These are phyloP conservation scores for Entelexis paramagnoliae DNA, from an alignment of 1,139 yeast species.

Conservation along the genomic window DNA sequence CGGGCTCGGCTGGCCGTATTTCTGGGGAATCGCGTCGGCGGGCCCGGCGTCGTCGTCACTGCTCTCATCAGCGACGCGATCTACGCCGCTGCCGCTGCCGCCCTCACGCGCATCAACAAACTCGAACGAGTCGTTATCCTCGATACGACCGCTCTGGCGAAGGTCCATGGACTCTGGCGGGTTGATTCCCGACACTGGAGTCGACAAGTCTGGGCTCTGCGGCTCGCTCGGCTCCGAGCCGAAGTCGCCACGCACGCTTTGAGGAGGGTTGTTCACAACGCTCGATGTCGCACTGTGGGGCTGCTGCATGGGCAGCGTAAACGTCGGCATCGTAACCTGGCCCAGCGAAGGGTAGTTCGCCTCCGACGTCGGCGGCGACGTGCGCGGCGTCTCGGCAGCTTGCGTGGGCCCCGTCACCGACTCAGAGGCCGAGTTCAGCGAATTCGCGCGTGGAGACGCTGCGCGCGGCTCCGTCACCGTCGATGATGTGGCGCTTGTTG, in stretches of 20 bases:
- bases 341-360: constrained; percentile 16
- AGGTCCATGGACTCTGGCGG: neutral
- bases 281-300: constrained; percentile 83
- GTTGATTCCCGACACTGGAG: neutral
- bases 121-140: constrained; percentile 28
- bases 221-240: constrained; percentile 34
- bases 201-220: constrained; percentile 13
- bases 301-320: constrained; percentile 41
- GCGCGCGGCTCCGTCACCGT: constrained; percentile 43
- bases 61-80: constrained; percentile 38
- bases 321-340: constrained; percentile 21
- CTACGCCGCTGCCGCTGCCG: neutral
- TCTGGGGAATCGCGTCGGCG: constrained; percentile 24
- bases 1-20: constrained; percentile 11
- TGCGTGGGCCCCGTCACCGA: constrained; percentile 18
- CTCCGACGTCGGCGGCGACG: constrained; percentile 46
- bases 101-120: constrained; percentile 29
- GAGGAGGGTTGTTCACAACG: constrained; percentile 83
- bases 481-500: constrained; percentile 26
- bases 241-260: constrained; percentile 73
- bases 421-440: constrained; percentile 29
- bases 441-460: constrained; percentile 35
- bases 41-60: constrained; percentile 35
- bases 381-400: constrained; percentile 42
- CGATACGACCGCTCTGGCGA: neutral